phyloP scores from a whole-genome alignment of 345 rosid genomes.

The Toxicodendron radicans region DNA sequence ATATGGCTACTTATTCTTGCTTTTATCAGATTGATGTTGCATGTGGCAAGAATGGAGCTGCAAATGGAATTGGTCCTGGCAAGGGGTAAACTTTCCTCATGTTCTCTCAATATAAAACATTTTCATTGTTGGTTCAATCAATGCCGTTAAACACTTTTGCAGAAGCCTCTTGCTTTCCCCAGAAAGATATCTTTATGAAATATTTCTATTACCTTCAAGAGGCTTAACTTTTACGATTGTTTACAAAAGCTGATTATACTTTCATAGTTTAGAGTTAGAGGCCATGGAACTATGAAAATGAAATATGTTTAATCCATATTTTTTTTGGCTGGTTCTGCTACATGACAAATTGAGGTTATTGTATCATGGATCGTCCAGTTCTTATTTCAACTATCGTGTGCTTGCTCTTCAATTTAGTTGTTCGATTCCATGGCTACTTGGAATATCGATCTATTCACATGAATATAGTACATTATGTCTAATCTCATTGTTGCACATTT shows the following conservation, averaged over 20 bases:
- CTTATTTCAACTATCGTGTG: not conserved
- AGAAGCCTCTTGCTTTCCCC: not conserved
- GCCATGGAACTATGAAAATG: not conserved
- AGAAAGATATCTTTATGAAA: not conserved
- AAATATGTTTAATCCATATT: not conserved
- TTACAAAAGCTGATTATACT: not conserved
- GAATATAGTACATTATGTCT: not conserved
- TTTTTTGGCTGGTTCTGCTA: not conserved
- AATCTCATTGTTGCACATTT: not conserved
- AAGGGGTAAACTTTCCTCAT: constrained; percentile 60
- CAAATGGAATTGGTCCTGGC: constrained; percentile 70
- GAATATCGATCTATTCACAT: not conserved
- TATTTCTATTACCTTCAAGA: not conserved
- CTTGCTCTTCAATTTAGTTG: not conserved
- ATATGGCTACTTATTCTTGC: constrained; percentile 23
- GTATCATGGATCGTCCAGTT: not conserved
- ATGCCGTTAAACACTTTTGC: not conserved
- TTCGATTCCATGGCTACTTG: not conserved
- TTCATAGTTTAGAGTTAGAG: not conserved
- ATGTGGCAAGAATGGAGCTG: constrained; percentile 81
- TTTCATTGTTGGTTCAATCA: not conserved
- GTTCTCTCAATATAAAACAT: constrained; percentile 1
- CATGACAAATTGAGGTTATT: not conserved
- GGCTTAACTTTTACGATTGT: not conserved
- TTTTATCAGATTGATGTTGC: constrained; percentile 75